Base-by-base conservation (phyloP, 2,329 filamentous ascomycete species). In the Trichoderma polysporum region DNA sequence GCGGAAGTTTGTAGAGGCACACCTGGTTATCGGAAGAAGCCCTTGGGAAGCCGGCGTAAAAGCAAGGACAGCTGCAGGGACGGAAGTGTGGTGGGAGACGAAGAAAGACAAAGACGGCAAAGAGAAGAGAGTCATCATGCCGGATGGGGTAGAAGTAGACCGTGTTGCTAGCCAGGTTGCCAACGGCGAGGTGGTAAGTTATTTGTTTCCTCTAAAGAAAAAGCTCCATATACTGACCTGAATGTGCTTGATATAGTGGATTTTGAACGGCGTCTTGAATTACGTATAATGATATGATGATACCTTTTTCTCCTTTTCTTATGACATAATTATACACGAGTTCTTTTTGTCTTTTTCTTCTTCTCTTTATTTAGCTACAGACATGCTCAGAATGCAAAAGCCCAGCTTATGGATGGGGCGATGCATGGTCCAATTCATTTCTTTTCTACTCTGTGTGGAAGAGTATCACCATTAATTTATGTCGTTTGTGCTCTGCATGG, bases 21-120 rank as follows among this genome's bases (percentile, higher is more conserved):
- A 99, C 79, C 84, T 97, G 62, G 85, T 98, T 4, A 84, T 88
- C 0, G 78, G 79, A 4, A 91, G 88, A 4, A 91, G 88, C 73
- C 93, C 93, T 0, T 98, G 94, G 94, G 78, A 81, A 29, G 87
- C 91, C 71, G 82, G 83, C 1, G 77, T 83, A 70, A 93, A 90
- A 78, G 83, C 86, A 0, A 85, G 88, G 80, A 91, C 91, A 0
- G 82, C 89, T 9, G 82, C 79, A 0, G 84, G 83, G 4, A 84
- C 84, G 65, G 88, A 91, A 71, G 76, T 98, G 56, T 97, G 91
- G 90, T 98, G 93, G 92, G 91, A 93, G 74, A 85, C 80, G 65
- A 89, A 83, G 60, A 53, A 59, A 25, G 59, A 53, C 3, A 37
- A 52, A 4, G 35, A 47, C 31, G 53, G 37, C 19, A 90, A 89